Conservation (phyloP, 192 early-diverging fungal genomes). For the Pilaira anomala region DNA sequence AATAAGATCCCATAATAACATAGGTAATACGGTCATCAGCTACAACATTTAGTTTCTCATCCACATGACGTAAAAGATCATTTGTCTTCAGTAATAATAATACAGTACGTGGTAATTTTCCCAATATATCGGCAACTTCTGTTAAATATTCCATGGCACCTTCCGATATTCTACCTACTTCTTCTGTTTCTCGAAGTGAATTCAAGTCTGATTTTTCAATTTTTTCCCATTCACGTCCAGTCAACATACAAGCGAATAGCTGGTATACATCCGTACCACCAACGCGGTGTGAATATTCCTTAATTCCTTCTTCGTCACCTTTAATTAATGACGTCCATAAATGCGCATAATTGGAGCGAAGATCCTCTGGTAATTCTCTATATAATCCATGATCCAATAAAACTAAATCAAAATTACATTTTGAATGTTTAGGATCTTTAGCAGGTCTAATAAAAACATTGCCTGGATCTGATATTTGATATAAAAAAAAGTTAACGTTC, state of each 20-base stretch:
- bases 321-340: conserved; percentile 86
- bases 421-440: conserved; percentile 34
- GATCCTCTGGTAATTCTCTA: conserved; percentile 61
- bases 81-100: conserved; percentile 89
- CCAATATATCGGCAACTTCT: conserved; percentile 78
- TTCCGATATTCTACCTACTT: conserved; percentile 49
- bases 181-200: conserved; percentile 42
- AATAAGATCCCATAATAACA: conserved; percentile 32
- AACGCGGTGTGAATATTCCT: conserved; percentile 57
- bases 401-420: conserved; percentile 84
- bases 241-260: conserved; percentile 84
- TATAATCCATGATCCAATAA: conserved; percentile 91
- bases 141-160: conserved; percentile 58
- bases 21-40: conserved; percentile 23
- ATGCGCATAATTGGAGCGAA: conserved; percentile 83
- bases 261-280: conserved; percentile 70
- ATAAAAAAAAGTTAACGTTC: background rate
- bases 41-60: conserved; percentile 43
- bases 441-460: conserved; percentile 75
- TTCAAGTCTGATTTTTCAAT: conserved; percentile 44
- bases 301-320: conserved; percentile 74
- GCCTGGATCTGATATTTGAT: conserved; percentile 70
- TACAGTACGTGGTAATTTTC: conserved; percentile 76
- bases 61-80: conserved; percentile 76
- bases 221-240: conserved; percentile 80